phyloP scores from a whole-genome alignment of 805 yeast genomes.

The Hyphopichia homilentoma region DNA sequence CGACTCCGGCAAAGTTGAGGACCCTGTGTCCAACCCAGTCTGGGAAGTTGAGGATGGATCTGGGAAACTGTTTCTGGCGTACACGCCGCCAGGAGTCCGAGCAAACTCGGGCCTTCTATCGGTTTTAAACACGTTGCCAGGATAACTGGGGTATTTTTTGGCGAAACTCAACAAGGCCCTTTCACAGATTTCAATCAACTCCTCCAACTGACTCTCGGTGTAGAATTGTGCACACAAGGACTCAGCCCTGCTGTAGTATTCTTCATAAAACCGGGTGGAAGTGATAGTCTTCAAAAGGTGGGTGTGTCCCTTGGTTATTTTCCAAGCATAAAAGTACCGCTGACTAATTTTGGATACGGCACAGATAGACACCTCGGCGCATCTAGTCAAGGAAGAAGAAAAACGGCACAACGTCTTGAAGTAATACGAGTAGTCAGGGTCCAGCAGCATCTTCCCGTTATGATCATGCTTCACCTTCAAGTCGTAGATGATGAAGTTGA shows the following conservation, averaged over 20 bases:
- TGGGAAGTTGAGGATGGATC: too few species aligned
- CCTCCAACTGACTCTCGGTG: slow-evolving; percentile 20
- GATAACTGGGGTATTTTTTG: too few species aligned
- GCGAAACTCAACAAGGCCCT: too few species aligned
- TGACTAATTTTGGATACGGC: slow-evolving; percentile 34
- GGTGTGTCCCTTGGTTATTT: slow-evolving; percentile 34
- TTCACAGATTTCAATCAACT: slow-evolving; percentile 24
- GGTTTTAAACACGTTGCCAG: too few species aligned
- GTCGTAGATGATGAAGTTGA: slow-evolving; percentile 24
- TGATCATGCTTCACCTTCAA: slow-evolving; percentile 19
- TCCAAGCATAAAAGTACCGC: slow-evolving; percentile 39
- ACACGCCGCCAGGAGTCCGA: too few species aligned
- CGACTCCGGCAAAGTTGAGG: not conserved
- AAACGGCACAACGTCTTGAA: slow-evolving; percentile 16
- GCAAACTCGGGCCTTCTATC: too few species aligned
- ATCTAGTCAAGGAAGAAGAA: slow-evolving; percentile 22
- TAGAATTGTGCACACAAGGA: slow-evolving; percentile 11
- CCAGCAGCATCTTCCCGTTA: slow-evolving; percentile 11
- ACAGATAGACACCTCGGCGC: slow-evolving; percentile 28
- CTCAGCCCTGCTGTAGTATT: slow-evolving; percentile 11
- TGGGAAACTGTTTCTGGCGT: too few species aligned
- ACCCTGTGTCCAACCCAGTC: too few species aligned
- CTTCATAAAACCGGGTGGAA: slow-evolving; percentile 25
- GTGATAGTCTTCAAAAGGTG: slow-evolving; percentile 27
- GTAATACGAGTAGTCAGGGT: slow-evolving; percentile 12